Base-by-base conservation (phyloP, 1,284 basidiomycete species). In the Ceratobasidium sp. region DNA sequence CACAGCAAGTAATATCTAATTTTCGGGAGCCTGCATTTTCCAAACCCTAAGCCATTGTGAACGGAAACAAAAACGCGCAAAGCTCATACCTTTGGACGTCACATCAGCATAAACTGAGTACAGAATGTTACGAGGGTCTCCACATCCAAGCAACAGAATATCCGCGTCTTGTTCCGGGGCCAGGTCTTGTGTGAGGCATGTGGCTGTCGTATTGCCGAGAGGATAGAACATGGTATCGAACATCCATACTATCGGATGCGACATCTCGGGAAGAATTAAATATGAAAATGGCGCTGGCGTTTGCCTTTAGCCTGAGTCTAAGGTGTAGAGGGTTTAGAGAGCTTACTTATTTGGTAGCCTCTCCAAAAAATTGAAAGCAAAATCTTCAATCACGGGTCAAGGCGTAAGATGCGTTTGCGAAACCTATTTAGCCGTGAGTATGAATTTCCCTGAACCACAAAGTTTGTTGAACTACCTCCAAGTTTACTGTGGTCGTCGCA, bases 1-100 rank as follows among this genome's bases (percentile, higher is more conserved):
- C 90, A 77, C 88, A 89, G 77, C 90, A 92, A 0, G 90, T 91
- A 77, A 91, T 85, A 79, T 91, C 90, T 16, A 90, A 80, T 14
- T 79, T 82, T 23, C 88, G 86, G 7, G 81, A 73, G 33, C 78
- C 86, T 87, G 33, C 30, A 33, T 71, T 87, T 84, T 41, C 38
- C 38, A 41, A 6, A 41, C 10, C 38, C 6, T 41, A 41, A 41
- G 38, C 6, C 38, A 5, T 10, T 10, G 10, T 41, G 38, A 41
- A 10, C 5, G 38, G 38, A 41, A 41, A 41, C 38, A 5, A 41
- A 6, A 41, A 41, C n/a, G 20, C 50, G 20, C n/a, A 20, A 14
- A 81, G 48, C 57, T 57, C 84, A 69, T 46, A 65, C 27, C 41
- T 59, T 73, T 46, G 46, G 73, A 55, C n/a, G 75, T 78, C 82